Evolutionary conservation across 106 monocot species (phyloP).

Genomic region (Platanthera guangdongensis): DNA sequence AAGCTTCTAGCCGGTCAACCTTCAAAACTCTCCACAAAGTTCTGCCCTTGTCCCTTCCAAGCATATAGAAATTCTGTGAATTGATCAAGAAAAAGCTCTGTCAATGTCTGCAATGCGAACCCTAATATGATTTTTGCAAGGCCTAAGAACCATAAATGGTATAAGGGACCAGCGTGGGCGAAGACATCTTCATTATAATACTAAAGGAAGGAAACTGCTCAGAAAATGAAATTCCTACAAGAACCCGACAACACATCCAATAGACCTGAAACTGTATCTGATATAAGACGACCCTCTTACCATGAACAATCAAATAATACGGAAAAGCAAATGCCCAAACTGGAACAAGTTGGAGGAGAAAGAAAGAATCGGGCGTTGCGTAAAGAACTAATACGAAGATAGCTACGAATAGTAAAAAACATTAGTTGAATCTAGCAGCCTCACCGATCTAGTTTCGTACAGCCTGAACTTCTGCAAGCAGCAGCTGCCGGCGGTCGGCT

Average conservation of each 20-base stretch:
- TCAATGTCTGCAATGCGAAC: background rate
- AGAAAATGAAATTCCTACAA: background rate
- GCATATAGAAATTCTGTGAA: slow-evolving; percentile 79
- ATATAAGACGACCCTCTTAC: background rate
- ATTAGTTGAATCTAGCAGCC: background rate
- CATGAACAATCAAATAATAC: background rate
- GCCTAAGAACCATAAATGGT: background rate
- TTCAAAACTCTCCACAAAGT: slow-evolving; percentile 65
- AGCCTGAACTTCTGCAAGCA: slow-evolving; percentile 58
- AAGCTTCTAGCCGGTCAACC: slow-evolving; percentile 61
- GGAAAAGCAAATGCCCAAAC: background rate
- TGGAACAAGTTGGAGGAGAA: background rate
- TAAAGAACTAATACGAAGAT: background rate
- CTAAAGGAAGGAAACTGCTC: background rate
- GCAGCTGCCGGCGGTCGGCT: background rate
- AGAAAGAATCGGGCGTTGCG: background rate
- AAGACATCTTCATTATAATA: background rate
- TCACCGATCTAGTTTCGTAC: slow-evolving; percentile 40
- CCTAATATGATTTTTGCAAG: background rate
- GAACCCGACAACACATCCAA: background rate
- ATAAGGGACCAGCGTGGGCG: background rate
- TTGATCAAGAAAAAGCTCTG: background rate
- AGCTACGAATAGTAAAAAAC: background rate
- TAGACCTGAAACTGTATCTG: background rate
- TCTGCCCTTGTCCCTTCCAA: slow-evolving; percentile 70